Percentiles rank a stretch among this genome's conserved stretches.
These are phyloP conservation scores for Phytophthora pistaciae DNA, from an alignment of 352 stramenopile species.

Conservation along the genomic window DNA sequence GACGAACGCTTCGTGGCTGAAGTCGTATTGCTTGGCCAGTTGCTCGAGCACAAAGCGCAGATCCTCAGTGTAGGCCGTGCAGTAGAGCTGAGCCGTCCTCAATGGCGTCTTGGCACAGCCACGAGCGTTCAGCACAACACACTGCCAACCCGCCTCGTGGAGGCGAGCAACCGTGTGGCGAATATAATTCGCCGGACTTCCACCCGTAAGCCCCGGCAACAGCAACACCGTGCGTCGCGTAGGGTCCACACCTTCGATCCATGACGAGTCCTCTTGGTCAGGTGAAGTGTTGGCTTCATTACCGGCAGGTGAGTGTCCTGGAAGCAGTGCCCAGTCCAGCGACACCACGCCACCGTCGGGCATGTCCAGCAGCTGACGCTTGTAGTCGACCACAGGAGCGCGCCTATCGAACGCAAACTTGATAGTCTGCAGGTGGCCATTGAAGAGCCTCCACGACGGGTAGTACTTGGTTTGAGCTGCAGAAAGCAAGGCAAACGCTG, in stretches of 20 bases:
- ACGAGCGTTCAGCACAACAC: slow-evolving; percentile 73
- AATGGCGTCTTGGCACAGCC: slow-evolving; percentile 69
- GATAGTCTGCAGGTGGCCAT: slow-evolving; percentile 68
- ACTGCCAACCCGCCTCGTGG: slow-evolving; percentile 57
- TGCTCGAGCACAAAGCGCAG: slow-evolving; percentile 52
- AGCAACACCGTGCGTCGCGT: slow-evolving; percentile 54
- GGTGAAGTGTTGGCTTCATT: slow-evolving; percentile 11
- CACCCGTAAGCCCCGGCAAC: slow-evolving; percentile 63
- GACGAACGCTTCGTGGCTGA: slow-evolving; percentile 50
- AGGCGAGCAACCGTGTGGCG: slow-evolving; percentile 55
- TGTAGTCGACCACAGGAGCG: slow-evolving; percentile 42
- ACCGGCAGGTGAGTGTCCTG: slow-evolving; percentile 19
- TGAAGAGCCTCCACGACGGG: slow-evolving; percentile 57
- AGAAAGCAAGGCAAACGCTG: too few relatives aligned
- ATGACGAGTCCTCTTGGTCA: slow-evolving; percentile 6
- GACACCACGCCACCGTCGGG: slow-evolving; percentile 72
- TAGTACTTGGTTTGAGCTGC: slow-evolving; percentile 48
- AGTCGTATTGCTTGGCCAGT: slow-evolving; percentile 49
- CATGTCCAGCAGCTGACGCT: slow-evolving; percentile 67
- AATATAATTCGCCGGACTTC: slow-evolving; percentile 75
- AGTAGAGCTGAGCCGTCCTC: slow-evolving; percentile 64
- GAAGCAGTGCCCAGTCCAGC: slow-evolving; percentile 64
- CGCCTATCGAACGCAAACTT: slow-evolving; percentile 33
- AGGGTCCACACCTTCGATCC: slow-evolving; percentile 39
- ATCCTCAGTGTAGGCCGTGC: slow-evolving; percentile 70